Evolutionary conservation across 163 green algal genomes (phyloP).

Genomic region (Volvox carteri): DNA sequence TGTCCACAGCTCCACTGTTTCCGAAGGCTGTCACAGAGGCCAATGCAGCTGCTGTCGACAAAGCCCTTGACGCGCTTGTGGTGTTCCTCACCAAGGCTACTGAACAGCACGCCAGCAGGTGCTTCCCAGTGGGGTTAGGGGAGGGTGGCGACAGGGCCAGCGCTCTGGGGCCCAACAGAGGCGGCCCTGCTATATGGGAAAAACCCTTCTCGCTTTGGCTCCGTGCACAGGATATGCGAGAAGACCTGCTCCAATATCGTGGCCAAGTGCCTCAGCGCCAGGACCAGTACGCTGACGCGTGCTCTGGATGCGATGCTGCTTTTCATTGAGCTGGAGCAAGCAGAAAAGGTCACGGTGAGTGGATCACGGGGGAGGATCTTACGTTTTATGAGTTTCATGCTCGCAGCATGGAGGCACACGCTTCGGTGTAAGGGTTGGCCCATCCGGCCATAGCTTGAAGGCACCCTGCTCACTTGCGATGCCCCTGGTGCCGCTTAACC

Average conservation of each 20-base stretch:
- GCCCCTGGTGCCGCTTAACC: neutral
- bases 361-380: too few species aligned
- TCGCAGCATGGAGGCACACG: too few species aligned
- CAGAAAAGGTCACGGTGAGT: conserved; percentile 67
- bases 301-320: conserved; percentile 82
- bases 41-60: conserved; percentile 94
- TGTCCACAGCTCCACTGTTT: conserved; percentile 84
- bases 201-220: neutral
- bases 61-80: conserved; percentile 89
- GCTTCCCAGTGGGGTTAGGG: neutral
- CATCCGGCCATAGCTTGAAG: too few species aligned
- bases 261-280: conserved; percentile 86
- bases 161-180: neutral
- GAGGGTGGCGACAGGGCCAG: neutral
- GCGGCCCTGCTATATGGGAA: neutral
- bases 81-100: conserved; percentile 81
- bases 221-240: conserved; percentile 75
- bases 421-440: too few species aligned
- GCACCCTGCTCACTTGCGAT: neutral
- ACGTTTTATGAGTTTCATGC: too few species aligned
- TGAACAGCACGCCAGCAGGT: conserved; percentile 78
- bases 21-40: conserved; percentile 88
- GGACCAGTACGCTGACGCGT: conserved; percentile 84
- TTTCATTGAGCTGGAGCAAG: conserved; percentile 93
- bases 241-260: conserved; percentile 79